These are phyloP conservation scores for Maudiozyma pseudohumilis DNA, from an alignment of 805 yeast species.

Conservation along the genomic window DNA sequence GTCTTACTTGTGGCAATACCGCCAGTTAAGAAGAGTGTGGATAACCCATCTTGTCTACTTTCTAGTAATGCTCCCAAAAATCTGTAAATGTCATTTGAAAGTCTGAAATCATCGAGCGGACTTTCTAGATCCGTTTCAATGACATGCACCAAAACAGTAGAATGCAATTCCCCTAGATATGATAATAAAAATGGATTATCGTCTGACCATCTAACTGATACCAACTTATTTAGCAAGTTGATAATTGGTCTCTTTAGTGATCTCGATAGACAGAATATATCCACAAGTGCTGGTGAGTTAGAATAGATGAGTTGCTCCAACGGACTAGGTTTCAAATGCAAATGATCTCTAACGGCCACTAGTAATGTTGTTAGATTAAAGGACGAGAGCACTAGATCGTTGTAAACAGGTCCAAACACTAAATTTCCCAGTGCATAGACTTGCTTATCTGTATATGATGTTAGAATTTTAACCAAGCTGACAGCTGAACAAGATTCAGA, in stretches of 20 bases:
- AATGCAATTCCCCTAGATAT: conserved; percentile 58
- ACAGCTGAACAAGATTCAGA: conserved; percentile 37
- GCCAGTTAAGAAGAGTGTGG: conserved; percentile 53
- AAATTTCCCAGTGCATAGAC: conserved; percentile 28
- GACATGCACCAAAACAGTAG: conserved; percentile 50
- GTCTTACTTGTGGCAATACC: conserved; percentile 32
- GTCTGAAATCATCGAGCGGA: conserved; percentile 41
- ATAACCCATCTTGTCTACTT: conserved; percentile 69
- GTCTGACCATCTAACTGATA: conserved; percentile 45
- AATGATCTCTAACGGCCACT: conserved; percentile 44
- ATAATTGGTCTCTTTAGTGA: conserved; percentile 43
- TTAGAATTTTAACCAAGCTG: conserved; percentile 14
- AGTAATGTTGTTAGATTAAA: conserved; percentile 49
- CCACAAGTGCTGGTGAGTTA: conserved; percentile 46
- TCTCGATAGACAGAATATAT: conserved; percentile 38
- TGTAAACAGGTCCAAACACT: conserved; percentile 12
- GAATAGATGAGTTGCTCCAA: conserved; percentile 55
- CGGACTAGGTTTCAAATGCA: conserved; percentile 45
- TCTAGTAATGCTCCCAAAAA: conserved; percentile 60
- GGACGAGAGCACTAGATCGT: conserved; percentile 37
- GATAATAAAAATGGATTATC: conserved; percentile 75
- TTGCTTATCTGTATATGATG: conserved; percentile 11
- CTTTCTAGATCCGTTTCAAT: conserved; percentile 52
- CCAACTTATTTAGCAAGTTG: conserved; percentile 46
- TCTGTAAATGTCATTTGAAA: conserved; percentile 47